Percentiles rank a stretch among this genome's conserved stretches.
These are phyloP conservation scores for Globisporangium paddicum DNA, from an alignment of 352 stramenopile species.

Conservation along the genomic window DNA sequence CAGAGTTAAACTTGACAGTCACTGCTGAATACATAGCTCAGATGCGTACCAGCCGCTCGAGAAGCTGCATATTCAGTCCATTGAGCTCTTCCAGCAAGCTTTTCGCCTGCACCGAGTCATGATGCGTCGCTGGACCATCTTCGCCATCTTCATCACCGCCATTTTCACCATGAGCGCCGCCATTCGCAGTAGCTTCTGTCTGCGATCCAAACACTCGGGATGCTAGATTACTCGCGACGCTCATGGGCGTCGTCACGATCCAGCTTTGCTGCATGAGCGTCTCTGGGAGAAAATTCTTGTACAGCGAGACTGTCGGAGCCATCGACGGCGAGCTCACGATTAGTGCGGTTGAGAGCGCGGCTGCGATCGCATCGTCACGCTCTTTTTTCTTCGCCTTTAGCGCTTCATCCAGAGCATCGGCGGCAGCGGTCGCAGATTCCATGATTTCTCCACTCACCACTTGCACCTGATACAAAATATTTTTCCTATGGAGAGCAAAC, in stretches of 20 bases:
- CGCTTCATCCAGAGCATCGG: slow-evolving; percentile 69
- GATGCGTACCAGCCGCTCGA: slow-evolving; percentile 59
- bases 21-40: too few species aligned
- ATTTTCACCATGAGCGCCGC: background rate
- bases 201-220: slow-evolving; percentile 70
- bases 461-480: slow-evolving; percentile 72
- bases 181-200: slow-evolving; percentile 2
- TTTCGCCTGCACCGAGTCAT: slow-evolving; percentile 38
- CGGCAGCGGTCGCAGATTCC: slow-evolving; percentile 60
- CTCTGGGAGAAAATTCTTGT: slow-evolving; percentile 37
- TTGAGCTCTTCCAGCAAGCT: slow-evolving; percentile 82
- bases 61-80: slow-evolving; percentile 79
- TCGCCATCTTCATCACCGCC: slow-evolving; percentile 14
- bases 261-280: slow-evolving; percentile 54
- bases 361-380: slow-evolving; percentile 26
- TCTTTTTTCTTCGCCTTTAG: slow-evolving; percentile 47
- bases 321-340: slow-evolving; percentile 27
- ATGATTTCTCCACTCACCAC: slow-evolving; percentile 63
- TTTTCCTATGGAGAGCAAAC: slow-evolving; percentile 40
- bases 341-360: slow-evolving; percentile 25
- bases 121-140: slow-evolving; percentile 8
- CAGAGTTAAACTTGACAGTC: background rate
- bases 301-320: slow-evolving; percentile 24
- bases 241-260: slow-evolving; percentile 63
- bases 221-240: slow-evolving; percentile 49